Evolutionary conservation across 1,139 yeast species (phyloP).

Genomic region (Lodderomyces pseudojiufengensis): DNA sequence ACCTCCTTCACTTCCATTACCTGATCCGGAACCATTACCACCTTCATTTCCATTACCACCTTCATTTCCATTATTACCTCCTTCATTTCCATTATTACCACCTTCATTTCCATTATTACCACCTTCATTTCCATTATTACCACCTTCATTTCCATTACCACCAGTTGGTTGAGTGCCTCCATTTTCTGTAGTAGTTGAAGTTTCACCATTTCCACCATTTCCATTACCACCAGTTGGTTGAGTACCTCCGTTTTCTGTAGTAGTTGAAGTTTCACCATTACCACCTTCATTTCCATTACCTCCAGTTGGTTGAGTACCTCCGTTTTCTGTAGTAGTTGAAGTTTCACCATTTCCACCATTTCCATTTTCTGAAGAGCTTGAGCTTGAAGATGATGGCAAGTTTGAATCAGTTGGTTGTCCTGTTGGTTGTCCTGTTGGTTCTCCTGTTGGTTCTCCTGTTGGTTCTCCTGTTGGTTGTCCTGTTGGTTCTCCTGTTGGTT

Average conservation of each 20-base stretch:
- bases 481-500: slow-evolving; percentile 12
- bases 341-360: background rate
- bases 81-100: too few relatives aligned
- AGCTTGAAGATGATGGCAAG: background rate
- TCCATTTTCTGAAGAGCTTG: background rate
- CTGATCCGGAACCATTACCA: too few relatives aligned
- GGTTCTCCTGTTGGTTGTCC: background rate
- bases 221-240: slow-evolving; percentile 1
- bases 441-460: background rate
- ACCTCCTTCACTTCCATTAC: too few relatives aligned
- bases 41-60: background rate
- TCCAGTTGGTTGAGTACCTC: background rate
- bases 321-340: background rate
- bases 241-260: background rate
- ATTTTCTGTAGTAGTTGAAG: too few relatives aligned
- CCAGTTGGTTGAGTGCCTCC: too few relatives aligned
- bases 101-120: too few relatives aligned
- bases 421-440: background rate
- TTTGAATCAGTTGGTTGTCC: background rate
- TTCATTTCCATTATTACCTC: slow-evolving; percentile 1
- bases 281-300: background rate
- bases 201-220: slow-evolving; percentile 2
- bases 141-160: background rate
- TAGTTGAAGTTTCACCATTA: background rate
- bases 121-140: too few relatives aligned